These are phyloP conservation scores for Gaultheria prostrata DNA, from an alignment of 148 eudicot species.

Conservation along the genomic window DNA sequence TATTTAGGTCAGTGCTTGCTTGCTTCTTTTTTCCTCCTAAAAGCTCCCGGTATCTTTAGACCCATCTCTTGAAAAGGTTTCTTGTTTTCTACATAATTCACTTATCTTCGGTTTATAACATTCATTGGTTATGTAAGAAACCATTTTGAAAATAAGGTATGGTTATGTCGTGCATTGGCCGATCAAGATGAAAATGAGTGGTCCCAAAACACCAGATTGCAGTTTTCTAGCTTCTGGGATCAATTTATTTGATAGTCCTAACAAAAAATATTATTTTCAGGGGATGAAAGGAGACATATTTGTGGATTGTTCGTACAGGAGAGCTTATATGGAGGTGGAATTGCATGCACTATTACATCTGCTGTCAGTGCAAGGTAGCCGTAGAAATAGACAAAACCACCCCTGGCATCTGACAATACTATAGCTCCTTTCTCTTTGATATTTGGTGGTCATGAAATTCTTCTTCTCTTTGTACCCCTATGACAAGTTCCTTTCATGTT, in stretches of 20 bases:
- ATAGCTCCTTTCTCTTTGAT: background rate
- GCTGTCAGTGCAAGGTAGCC: slow-evolving; percentile 18
- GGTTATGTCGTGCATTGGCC: background rate
- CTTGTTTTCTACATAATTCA: background rate
- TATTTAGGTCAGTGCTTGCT: slow-evolving; percentile 36
- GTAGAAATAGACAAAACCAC: background rate
- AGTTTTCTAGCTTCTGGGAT: background rate
- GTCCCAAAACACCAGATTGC: background rate
- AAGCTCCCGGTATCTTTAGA: background rate
- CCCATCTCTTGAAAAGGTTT: background rate
- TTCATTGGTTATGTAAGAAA: background rate
- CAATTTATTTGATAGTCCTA: background rate
- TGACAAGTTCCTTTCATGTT: background rate
- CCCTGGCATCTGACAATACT: background rate
- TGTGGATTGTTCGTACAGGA: slow-evolving; percentile 10
- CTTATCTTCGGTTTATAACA: background rate
- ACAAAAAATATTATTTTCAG: slow-evolving; percentile 13
- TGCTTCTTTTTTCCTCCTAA: background rate
- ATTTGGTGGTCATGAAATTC: background rate
- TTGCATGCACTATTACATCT: slow-evolving; percentile 23
- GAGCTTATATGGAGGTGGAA: slow-evolving; percentile 22
- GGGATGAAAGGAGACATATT: slow-evolving; percentile 14
- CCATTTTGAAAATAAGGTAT: background rate
- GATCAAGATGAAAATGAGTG: background rate
- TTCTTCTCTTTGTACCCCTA: background rate